Evolutionary conservation across 176 grass and related monocot genomes (phyloP).

Genomic region (Leersia perrieri): DNA sequence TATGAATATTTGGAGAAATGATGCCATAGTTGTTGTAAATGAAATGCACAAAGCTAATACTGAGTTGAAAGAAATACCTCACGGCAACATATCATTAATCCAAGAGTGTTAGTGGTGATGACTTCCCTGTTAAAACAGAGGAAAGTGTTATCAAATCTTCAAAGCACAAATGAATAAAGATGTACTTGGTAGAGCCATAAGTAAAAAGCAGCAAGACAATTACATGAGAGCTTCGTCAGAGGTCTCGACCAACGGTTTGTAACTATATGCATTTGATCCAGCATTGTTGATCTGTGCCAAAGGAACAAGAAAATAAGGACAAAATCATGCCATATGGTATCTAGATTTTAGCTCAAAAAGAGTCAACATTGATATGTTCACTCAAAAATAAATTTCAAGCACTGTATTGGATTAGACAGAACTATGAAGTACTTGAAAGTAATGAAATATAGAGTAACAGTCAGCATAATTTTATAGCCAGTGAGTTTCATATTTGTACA

Average conservation of each 20-base stretch:
- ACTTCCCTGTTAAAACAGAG: conserved; percentile 67
- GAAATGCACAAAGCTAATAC: conserved; percentile 24
- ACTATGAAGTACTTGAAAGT: conserved; percentile 17
- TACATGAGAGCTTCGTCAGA: conserved; percentile 97
- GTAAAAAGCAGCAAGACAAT: conserved; percentile 26
- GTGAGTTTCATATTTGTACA: neutral
- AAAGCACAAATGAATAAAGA: neutral
- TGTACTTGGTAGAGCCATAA: neutral
- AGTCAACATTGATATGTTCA: too few species aligned
- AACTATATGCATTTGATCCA: conserved; percentile 98
- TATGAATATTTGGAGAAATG: conserved; percentile 9
- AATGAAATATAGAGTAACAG: neutral
- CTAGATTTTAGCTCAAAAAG: neutral
- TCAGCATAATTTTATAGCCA: conserved; percentile 5
- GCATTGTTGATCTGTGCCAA: conserved; percentile 91
- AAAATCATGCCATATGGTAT: neutral
- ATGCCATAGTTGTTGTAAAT: conserved; percentile 11
- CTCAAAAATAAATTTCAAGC: too few species aligned
- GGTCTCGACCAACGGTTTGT: conserved; percentile 85
- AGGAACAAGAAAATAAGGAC: conserved; percentile 4
- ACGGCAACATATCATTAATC: conserved; percentile 93
- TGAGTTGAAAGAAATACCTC: conserved; percentile 59
- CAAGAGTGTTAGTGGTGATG: conserved; percentile 91
- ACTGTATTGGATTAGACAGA: neutral
- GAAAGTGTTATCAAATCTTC: conserved; percentile 1